Conservation (phyloP, 1,284 basidiomycete species). For the Inonotus hispidus region DNA sequence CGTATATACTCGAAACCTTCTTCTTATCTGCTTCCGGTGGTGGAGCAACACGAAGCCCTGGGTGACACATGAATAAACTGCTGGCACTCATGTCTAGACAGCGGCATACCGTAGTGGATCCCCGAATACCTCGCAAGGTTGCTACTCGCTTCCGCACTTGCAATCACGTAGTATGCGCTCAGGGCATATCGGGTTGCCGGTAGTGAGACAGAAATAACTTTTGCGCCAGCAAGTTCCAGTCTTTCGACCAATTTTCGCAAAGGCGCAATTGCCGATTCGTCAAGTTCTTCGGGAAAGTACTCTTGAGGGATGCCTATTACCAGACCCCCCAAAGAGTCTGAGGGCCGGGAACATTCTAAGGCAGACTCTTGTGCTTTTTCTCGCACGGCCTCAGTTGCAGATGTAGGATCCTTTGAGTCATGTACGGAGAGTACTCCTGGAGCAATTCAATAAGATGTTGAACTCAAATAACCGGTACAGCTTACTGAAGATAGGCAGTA, state of each 20-base stretch:
- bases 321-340: slow-evolving; percentile 34
- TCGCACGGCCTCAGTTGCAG: slow-evolving; percentile 45
- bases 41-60: slow-evolving; percentile 46
- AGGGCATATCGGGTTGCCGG: slow-evolving; percentile 77
- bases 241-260: slow-evolving; percentile 44
- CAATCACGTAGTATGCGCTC: slow-evolving; percentile 93
- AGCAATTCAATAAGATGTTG: not conserved
- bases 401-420: slow-evolving; percentile 79
- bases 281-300: slow-evolving; percentile 76
- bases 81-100: not conserved
- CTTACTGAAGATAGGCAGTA: slow-evolving; percentile 61
- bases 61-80: not conserved
- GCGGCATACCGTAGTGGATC: slow-evolving; percentile 55
- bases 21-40: slow-evolving; percentile 38
- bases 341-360: slow-evolving; percentile 19
- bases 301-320: slow-evolving; percentile 62
- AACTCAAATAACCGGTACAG: slow-evolving; percentile 4
- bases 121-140: slow-evolving; percentile 93
- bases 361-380: slow-evolving; percentile 24
- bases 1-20: slow-evolving; percentile 49
- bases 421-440: slow-evolving; percentile 59
- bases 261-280: slow-evolving; percentile 40
- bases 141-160: slow-evolving; percentile 91
- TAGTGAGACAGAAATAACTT: slow-evolving; percentile 69
- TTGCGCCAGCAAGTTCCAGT: slow-evolving; percentile 61